These are phyloP conservation scores for Phytophthora colocasiae DNA, from an alignment of 352 stramenopile genomes.

Conservation along the genomic window DNA sequence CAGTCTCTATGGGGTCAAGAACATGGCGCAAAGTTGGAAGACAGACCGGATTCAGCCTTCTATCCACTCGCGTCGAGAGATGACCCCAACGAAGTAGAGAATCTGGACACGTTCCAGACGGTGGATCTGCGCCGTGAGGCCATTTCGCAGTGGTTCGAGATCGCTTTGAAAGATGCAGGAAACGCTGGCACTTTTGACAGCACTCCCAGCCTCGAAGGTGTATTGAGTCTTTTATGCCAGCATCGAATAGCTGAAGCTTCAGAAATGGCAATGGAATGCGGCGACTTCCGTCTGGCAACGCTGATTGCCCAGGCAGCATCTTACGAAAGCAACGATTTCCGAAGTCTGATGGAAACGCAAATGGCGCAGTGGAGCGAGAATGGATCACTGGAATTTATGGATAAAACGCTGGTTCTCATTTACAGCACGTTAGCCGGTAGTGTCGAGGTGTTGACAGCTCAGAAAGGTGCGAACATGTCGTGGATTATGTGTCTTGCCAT, in stretches of 20 bases:
- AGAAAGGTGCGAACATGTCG: constrained; percentile 49
- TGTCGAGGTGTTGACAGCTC: constrained; percentile 64
- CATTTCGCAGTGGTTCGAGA: constrained; percentile 82
- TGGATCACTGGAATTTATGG: constrained; percentile 62
- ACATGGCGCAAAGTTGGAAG: constrained; percentile 42
- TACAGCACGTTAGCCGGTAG: constrained; percentile 73
- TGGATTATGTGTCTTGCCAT: constrained; percentile 72
- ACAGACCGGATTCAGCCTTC: constrained; percentile 33
- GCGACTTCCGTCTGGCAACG: constrained; percentile 71
- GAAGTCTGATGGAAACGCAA: constrained; percentile 57
- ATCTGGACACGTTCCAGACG: constrained; percentile 68
- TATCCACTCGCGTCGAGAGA: constrained; percentile 67
- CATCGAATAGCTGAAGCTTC: constrained; percentile 67
- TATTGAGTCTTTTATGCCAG: constrained; percentile 58
- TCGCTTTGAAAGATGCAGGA: constrained; percentile 38
- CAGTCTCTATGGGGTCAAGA: constrained; percentile 84
- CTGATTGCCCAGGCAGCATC: constrained; percentile 66
- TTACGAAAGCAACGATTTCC: constrained; percentile 63
- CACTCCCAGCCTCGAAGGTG: constrained; percentile 34
- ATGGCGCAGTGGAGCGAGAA: constrained; percentile 66
- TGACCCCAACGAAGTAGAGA: constrained; percentile 68
- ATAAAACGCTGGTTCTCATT: constrained; percentile 60
- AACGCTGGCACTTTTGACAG: constrained; percentile 11
- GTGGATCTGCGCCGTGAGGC: constrained; percentile 76
- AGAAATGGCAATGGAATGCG: constrained; percentile 64